A percentile compares a stretch with the other conserved stretches of the same genome.
phyloP scores from a whole-genome alignment of 1,139 yeast genomes.

The Blastobotrys buckinghamii region DNA sequence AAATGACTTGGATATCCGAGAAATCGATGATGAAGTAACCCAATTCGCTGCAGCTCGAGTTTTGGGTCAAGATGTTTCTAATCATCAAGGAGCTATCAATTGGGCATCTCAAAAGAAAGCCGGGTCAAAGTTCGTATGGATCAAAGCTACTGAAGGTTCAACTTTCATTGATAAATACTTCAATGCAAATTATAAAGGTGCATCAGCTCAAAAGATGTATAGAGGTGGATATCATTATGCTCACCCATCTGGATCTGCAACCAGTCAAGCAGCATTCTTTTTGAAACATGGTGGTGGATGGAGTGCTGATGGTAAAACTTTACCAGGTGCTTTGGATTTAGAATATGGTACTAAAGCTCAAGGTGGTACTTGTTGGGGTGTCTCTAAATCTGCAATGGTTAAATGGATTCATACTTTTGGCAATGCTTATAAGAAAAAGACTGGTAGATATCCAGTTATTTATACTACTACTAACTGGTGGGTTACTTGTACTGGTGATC shows the following conservation, averaged over 20 bases:
- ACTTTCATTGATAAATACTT: constrained; percentile 3
- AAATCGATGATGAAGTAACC: not conserved
- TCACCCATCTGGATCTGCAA: constrained; percentile 6
- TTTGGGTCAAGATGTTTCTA: constrained; percentile 13
- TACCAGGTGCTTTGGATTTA: constrained; percentile 13
- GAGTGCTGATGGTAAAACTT: constrained; percentile 11
- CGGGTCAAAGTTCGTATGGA: constrained; percentile 11
- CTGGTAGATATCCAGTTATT: constrained; percentile 12
- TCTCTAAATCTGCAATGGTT: constrained; percentile 3
- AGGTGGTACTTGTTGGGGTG: constrained; percentile 8
- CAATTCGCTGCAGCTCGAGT: constrained; percentile 1
- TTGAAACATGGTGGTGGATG: constrained; percentile 11
- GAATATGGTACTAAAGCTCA: constrained; percentile 7
- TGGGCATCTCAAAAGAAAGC: constrained; percentile 11
- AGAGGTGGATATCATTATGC: constrained; percentile 13
- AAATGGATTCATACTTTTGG: constrained; percentile 10
- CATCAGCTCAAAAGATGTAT: constrained; percentile 5
- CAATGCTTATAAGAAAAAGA: constrained; percentile 7
- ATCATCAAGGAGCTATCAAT: constrained; percentile 9
- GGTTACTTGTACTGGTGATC: constrained; percentile 10
- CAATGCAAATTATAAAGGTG: constrained; percentile 10
- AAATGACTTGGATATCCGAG: not conserved
- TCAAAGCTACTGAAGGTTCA: constrained; percentile 13
- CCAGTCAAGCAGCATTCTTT: constrained; percentile 6
- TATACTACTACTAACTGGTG: constrained; percentile 13